phyloP scores from a whole-genome alignment of 768 basidiomycete species.

The Saitozyma podzolica region DNA sequence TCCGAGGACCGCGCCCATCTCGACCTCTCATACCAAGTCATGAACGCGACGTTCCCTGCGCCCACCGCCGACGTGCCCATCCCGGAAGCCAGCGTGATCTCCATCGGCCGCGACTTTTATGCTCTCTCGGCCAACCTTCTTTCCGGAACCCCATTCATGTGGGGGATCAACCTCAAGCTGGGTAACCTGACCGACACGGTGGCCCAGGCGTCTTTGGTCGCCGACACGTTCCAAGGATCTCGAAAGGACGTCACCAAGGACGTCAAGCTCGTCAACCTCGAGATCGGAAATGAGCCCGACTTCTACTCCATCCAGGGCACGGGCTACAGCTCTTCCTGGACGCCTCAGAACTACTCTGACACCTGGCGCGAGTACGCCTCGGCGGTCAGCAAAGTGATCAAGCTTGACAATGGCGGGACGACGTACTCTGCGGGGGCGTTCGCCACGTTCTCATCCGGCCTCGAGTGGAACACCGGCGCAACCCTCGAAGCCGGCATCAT shows the following conservation, averaged over 20 bases:
- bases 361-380: slow-evolving; percentile 10
- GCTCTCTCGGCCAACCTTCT: slow-evolving; percentile 19
- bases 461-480: slow-evolving; percentile 5
- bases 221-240: slow-evolving; percentile 8
- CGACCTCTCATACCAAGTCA: slow-evolving; percentile 12
- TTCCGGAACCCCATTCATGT: slow-evolving; percentile 17
- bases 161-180: slow-evolving; percentile 13
- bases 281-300: slow-evolving; percentile 32
- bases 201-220: slow-evolving; percentile 16
- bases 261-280: slow-evolving; percentile 8
- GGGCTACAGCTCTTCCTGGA: slow-evolving; percentile 2
- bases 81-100: slow-evolving; percentile 24
- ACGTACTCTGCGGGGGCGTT: slow-evolving; percentile 19
- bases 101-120: slow-evolving; percentile 28
- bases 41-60: slow-evolving; percentile 20
- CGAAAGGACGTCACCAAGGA: neutral
- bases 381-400: slow-evolving; percentile 4
- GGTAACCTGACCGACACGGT: slow-evolving; percentile 18
- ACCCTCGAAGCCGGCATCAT: slow-evolving; percentile 18
- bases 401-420: neutral
- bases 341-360: slow-evolving; percentile 14
- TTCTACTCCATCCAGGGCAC: slow-evolving; percentile 1
- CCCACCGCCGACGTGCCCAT: slow-evolving; percentile 10
- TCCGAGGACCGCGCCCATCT: slow-evolving; percentile 22
- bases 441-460: slow-evolving; percentile 6